Evolutionary conservation across 768 basidiomycete genomes (phyloP).

Genomic region (Serendipita sp.): DNA sequence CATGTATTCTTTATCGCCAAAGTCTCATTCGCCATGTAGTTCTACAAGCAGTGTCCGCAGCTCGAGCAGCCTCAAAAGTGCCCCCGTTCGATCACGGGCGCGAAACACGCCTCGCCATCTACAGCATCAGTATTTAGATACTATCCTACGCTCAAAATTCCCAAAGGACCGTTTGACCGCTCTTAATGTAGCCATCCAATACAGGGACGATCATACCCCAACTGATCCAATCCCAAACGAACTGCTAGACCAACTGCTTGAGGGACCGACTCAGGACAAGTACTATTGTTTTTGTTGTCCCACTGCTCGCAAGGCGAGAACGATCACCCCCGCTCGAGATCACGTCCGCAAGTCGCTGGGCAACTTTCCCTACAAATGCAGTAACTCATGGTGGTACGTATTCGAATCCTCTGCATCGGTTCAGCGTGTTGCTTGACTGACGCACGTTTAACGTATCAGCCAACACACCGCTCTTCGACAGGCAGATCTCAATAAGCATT

Average conservation of each 20-base stretch:
- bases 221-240: background rate
- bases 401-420: no score
- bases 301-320: background rate
- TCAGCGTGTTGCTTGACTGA: no score
- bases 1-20: background rate
- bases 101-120: background rate
- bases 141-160: background rate
- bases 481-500: conserved; percentile 5
- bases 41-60: background rate
- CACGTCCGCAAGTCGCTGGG: conserved; percentile 5
- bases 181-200: background rate
- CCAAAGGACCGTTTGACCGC: background rate
- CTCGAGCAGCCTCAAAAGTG: background rate
- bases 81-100: background rate
- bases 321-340: background rate
- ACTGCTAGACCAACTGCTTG: background rate
- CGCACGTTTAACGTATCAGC: background rate
- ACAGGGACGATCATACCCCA: background rate
- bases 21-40: background rate
- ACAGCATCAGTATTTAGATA: background rate
- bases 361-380: background rate
- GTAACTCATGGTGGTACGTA: background rate
- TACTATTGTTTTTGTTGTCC: conserved; percentile 5
- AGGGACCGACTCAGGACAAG: background rate
- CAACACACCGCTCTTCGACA: background rate